Conservation (phyloP, 768 basidiomycete species). For the Boletus coccyginus region DNA sequence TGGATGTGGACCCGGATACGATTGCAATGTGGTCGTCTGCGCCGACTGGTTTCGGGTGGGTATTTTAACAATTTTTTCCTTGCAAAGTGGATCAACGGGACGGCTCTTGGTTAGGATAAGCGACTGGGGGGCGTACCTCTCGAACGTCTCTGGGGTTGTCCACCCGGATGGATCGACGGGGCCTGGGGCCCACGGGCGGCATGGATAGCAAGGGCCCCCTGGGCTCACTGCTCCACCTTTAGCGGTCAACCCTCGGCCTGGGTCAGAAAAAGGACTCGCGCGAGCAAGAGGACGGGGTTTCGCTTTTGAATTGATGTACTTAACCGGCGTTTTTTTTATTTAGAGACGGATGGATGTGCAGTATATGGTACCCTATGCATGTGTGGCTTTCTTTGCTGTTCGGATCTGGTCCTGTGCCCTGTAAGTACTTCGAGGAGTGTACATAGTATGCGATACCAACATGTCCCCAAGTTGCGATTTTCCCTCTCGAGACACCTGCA, state of each 20-base stretch:
- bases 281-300: not conserved
- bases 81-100: not conserved
- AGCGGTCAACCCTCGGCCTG: not conserved
- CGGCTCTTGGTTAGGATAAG: constrained; percentile 28
- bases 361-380: no score
- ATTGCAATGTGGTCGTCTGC: constrained; percentile 64
- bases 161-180: constrained; percentile 12
- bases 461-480: no score
- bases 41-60: constrained; percentile 57
- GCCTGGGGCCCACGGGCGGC: constrained; percentile 1
- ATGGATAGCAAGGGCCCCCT: not conserved
- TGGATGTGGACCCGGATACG: constrained; percentile 44
- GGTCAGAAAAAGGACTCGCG: not conserved
- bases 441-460: no score
- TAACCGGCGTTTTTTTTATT: no score
- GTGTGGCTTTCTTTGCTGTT: not conserved
- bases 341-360: not conserved
- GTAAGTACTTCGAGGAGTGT: not conserved
- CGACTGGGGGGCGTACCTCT: constrained; percentile 41
- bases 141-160: constrained; percentile 28
- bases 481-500: not conserved
- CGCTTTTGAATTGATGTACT: no score
- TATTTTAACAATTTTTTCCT: constrained; percentile 16
- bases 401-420: not conserved
- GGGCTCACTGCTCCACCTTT: not conserved